Evolutionary conservation across 257 asterid species (phyloP).

Genomic region (Capsicum rhomboideum): DNA sequence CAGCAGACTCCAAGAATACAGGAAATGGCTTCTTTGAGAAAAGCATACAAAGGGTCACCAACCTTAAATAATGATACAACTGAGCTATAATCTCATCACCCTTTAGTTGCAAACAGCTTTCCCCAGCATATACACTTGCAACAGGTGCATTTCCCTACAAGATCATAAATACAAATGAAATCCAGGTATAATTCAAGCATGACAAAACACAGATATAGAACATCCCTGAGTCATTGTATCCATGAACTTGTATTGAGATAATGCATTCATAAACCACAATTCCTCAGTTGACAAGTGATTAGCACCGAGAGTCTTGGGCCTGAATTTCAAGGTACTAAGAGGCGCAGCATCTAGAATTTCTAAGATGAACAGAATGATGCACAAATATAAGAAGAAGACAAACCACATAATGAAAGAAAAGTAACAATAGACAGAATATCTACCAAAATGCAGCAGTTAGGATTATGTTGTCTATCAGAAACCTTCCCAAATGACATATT

Average conservation of each 20-base stretch:
- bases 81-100: conserved; percentile 52
- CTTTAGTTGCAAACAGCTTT: conserved; percentile 49
- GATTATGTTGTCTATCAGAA: neutral
- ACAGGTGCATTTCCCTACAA: conserved; percentile 71
- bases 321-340: neutral
- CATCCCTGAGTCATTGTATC: neutral
- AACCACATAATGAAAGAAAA: neutral
- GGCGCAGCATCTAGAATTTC: neutral
- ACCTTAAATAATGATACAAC: conserved; percentile 51
- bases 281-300: neutral
- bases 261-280: neutral
- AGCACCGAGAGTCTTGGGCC: neutral
- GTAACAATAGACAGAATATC: neutral
- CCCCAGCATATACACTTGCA: conserved; percentile 72
- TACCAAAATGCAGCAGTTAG: neutral
- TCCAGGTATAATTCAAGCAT: neutral
- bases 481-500: neutral
- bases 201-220: neutral
- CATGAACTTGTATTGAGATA: neutral
- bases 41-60: conserved; percentile 59
- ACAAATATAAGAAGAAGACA: neutral
- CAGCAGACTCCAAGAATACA: conserved; percentile 59
- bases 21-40: conserved; percentile 82
- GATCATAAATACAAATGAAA: conserved; percentile 7
- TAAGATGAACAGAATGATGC: neutral